phyloP scores from a whole-genome alignment of 208 protist genomes.

The Leishmania braziliensis region DNA sequence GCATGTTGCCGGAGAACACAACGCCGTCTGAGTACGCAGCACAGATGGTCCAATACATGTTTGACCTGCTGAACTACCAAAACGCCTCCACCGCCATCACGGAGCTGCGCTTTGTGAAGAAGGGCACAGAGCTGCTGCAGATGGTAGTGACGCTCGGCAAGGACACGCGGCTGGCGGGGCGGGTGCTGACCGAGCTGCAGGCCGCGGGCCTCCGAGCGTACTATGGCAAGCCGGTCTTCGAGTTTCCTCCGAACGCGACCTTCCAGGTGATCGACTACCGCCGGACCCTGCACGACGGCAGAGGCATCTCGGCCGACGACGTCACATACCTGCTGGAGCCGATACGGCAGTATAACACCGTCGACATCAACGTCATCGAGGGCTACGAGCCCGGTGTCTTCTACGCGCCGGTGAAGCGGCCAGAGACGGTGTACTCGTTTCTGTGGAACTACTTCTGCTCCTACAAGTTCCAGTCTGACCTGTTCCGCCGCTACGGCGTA shows the following conservation, averaged over 20 bases:
- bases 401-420: constrained; percentile 76
- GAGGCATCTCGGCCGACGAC: constrained; percentile 68
- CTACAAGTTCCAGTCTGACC: constrained; percentile 60
- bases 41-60: constrained; percentile 82
- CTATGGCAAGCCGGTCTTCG: constrained; percentile 50
- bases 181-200: constrained; percentile 58
- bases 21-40: constrained; percentile 64
- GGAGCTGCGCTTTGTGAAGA: constrained; percentile 79
- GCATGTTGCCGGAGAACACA: constrained; percentile 59
- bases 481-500: constrained; percentile 78
- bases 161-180: constrained; percentile 53
- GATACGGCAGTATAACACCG: constrained; percentile 38
- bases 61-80: constrained; percentile 74
- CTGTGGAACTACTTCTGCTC: constrained; percentile 83
- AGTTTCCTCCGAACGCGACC: constrained; percentile 70
- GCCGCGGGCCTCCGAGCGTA: constrained; percentile 56
- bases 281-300: constrained; percentile 43
- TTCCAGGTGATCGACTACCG: constrained; percentile 82
- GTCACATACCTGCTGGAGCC: constrained; percentile 60
- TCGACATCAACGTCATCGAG: constrained; percentile 74
- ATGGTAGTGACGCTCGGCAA: constrained; percentile 74
- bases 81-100: constrained; percentile 74
- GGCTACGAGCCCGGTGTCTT: constrained; percentile 81
- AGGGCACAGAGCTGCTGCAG: constrained; percentile 69
- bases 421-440: constrained; percentile 75